Base-by-base conservation (phyloP, 352 stramenopile genomes). In the Globisporangium ultimum region DNA sequence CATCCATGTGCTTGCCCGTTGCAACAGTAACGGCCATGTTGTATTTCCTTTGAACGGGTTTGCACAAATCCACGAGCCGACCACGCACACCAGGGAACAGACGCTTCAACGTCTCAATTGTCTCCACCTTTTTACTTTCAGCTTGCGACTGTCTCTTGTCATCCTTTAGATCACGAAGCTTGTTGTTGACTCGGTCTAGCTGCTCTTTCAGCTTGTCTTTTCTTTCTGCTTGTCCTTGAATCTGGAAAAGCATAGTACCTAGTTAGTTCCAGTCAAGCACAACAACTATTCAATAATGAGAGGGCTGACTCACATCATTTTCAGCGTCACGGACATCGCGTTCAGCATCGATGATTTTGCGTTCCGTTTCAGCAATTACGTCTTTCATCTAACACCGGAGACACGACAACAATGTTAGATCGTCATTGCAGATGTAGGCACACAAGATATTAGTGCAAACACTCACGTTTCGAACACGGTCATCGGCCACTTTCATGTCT, bases 1-100 rank as follows among this genome's bases (percentile, higher is more conserved):
- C 82, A 63, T 99, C 97, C 93, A 99, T 98, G 74, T 99, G 90
- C 55, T 98, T 98, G 48, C 97, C 97, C n/a, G 91, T 97, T 28
- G 97, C 97, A 2, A 99, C 94, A 0, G 95, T 98, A 20, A 99
- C 93, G 21, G 97, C 97, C 68, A 99, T 88, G 70, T 98, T 98
- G 78, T 98, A 99, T 60, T 97, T 95, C 38, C 93, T 78, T 66
- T 99, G 94, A 18, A 94, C 90, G 0, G 98, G 97, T 47, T 96
- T 97, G 78, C 96, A 99, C 8, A 99, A 69, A 66, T 99, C 96
- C 0, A 98, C 94, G 0, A 99, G 72, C 17, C 97, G 89, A 3
- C 98, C 97, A 24, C 89, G 84, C 32, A 99, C 97, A 36, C 96
- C 84, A 54, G 88, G 87, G 64, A 94, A 97, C n/a, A 85, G 84